Evolutionary conservation across 352 stramenopile genomes (phyloP).

Genomic region (Pythium folliculosum): DNA sequence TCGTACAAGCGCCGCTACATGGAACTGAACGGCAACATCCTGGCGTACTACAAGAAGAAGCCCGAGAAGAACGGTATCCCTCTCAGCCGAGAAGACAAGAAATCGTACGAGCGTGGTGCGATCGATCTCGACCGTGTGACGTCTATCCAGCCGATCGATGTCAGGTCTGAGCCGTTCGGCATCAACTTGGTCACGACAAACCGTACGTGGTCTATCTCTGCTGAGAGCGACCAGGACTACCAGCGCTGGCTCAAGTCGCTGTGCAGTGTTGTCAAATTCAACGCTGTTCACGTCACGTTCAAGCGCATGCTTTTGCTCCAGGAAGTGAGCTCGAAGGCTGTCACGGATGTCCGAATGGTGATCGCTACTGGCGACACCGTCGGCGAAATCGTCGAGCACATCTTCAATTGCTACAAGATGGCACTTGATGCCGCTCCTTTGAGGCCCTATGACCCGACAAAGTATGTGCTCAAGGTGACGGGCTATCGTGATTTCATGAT

Average conservation of each 20-base stretch:
- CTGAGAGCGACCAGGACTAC: slow-evolving; percentile 76
- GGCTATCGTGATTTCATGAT: slow-evolving; percentile 87
- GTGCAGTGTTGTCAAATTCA: slow-evolving; percentile 81
- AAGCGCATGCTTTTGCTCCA: slow-evolving; percentile 84
- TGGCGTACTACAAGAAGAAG: slow-evolving; percentile 89
- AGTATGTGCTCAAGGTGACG: slow-evolving; percentile 87
- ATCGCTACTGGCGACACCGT: slow-evolving; percentile 81
- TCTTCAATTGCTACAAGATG: slow-evolving; percentile 89
- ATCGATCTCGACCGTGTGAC: slow-evolving; percentile 85
- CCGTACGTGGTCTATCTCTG: slow-evolving; percentile 76
- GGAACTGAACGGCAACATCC: slow-evolving; percentile 69
- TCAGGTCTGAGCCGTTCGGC: slow-evolving; percentile 63
- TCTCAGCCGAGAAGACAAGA: slow-evolving; percentile 73
- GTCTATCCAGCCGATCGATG: slow-evolving; percentile 75
- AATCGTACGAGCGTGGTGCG: slow-evolving; percentile 59
- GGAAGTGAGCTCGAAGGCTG: slow-evolving; percentile 81
- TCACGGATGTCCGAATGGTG: slow-evolving; percentile 87
- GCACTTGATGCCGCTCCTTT: slow-evolving; percentile 72
- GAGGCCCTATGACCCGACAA: slow-evolving; percentile 71
- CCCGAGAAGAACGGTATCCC: slow-evolving; percentile 78
- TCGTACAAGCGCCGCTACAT: slow-evolving; percentile 86
- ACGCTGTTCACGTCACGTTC: slow-evolving; percentile 75
- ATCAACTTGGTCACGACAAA: slow-evolving; percentile 79
- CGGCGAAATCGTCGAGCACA: slow-evolving; percentile 87
- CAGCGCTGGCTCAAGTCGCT: slow-evolving; percentile 80